Base-by-base conservation (phyloP, 73 alveolate species). In the Uronychia setigera region DNA sequence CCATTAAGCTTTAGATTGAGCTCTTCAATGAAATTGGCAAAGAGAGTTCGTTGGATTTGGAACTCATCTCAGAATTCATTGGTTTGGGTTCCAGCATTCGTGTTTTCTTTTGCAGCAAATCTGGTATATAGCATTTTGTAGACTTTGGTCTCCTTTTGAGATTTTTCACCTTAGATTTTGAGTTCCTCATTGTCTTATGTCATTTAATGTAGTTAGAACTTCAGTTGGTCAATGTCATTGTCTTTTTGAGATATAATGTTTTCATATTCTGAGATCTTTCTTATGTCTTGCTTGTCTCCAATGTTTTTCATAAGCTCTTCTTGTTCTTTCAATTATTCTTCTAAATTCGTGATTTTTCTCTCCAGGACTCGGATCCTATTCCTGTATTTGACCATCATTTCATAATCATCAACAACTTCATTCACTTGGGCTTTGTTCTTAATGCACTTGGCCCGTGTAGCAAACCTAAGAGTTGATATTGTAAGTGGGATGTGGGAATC, bases 381-480 rank as follows among this genome's bases (percentile, higher is more conserved):
- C 76, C 77, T 85, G 57, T 86, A 86, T 26, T 30, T 76, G 14
- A 35, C 35, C 33, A 86, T 74, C 88, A 89, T 78, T 31, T 74
- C 87, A 80, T 89, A 90, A 57, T 89, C 95, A 59, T 89, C 92
- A 46, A 89, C 84, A 0, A 89, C 95, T 90, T 96, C 98, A 81
- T 94, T 97, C 29, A 91, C 92, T 29, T 84, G 91, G 31, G 97
- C 96, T 34, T 93, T 94, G 87, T 88, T 91, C 80, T 91, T 76
- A 26, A 95, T 91, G 29, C 74, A 76, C 77, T 96, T 96, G 27
- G 99, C 99, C 80, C 99, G 83, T n/a, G 92, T 90, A 0, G 99
- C 99, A 90, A 97, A 97, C 82, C 98, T 92, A 60, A 97, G 88
- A 34, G 99, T 96, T n/a, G 98, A 94, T 58, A 95, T 80, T 59